phyloP scores from a whole-genome alignment of 495 filamentous ascomycete species.

The Penicillium subrubescens region DNA sequence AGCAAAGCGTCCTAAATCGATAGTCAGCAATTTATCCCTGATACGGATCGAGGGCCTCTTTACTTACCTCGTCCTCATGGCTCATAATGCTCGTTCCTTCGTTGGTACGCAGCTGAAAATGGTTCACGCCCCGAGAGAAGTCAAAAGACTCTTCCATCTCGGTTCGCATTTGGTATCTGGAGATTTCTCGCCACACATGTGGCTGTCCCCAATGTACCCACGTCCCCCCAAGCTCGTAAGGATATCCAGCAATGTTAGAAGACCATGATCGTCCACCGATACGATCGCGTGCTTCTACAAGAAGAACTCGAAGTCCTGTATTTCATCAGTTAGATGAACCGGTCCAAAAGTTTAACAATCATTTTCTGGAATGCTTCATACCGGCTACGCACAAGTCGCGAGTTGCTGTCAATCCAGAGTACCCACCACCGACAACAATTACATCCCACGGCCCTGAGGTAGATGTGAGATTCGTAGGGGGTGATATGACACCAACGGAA shows the following conservation, averaged over 20 bases:
- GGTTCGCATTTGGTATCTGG: constrained; percentile 21
- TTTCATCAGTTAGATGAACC: background rate
- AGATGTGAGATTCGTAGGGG: constrained; percentile 18
- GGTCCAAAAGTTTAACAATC: background rate
- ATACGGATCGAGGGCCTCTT: background rate
- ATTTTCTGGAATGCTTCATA: background rate
- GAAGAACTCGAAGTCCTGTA: constrained; percentile 28
- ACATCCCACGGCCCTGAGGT: constrained; percentile 11
- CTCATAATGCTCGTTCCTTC: constrained; percentile 15
- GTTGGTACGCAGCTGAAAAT: constrained; percentile 24
- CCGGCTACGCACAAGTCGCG: constrained; percentile 24
- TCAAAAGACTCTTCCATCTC: constrained; percentile 25
- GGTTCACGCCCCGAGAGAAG: constrained; percentile 23
- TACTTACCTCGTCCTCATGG: constrained; percentile 25
- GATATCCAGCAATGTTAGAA: constrained; percentile 23
- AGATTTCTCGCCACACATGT: constrained; percentile 27
- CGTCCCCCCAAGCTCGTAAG: constrained; percentile 39
- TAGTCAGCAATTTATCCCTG: background rate
- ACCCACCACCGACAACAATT: constrained; percentile 33
- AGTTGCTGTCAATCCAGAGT: constrained; percentile 28
- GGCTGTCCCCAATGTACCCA: constrained; percentile 37
- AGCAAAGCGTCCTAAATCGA: constrained; percentile 9
- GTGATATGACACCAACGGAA: constrained; percentile 24
- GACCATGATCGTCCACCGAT: constrained; percentile 40
- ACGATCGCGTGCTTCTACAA: constrained; percentile 40